Conservation (phyloP, 139 green algal genomes). For the Pedinophyceae sp. region DNA sequence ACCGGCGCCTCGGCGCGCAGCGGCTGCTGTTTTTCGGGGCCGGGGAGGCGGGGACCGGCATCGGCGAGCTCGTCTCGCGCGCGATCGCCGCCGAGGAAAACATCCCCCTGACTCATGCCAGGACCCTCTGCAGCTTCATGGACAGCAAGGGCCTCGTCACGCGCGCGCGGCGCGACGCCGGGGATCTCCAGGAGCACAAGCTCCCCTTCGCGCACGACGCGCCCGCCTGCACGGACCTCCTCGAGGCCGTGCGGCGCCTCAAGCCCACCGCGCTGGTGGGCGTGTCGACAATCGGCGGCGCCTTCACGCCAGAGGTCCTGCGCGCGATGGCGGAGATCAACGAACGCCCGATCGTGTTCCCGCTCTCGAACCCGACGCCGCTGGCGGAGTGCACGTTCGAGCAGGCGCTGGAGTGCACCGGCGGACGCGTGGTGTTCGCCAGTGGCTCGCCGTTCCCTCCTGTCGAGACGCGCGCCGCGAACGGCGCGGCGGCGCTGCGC, state of each 20-base stretch:
- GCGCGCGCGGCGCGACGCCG: background rate
- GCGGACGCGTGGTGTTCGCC: conserved; percentile 63
- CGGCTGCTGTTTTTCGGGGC: conserved; percentile 56
- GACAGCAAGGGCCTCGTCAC: conserved; percentile 18
- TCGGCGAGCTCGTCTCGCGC: conserved; percentile 50
- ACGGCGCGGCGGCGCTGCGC: background rate
- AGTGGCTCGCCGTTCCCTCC: conserved; percentile 60
- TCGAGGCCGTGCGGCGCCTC: conserved; percentile 19
- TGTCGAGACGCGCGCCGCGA: conserved; percentile 8
- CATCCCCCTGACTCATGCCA: conserved; percentile 12
- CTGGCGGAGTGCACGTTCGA: conserved; percentile 74
- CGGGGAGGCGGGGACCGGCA: conserved; percentile 56
- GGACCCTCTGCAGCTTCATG: conserved; percentile 44
- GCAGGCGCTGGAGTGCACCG: conserved; percentile 41
- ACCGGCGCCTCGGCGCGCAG: conserved; percentile 30
- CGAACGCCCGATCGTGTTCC: conserved; percentile 69
- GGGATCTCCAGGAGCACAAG: conserved; percentile 62
- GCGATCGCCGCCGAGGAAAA: conserved; percentile 3
- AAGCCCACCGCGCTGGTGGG: conserved; percentile 43
- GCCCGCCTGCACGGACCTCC: conserved; percentile 20
- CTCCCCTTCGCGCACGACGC: conserved; percentile 57
- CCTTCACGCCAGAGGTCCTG: conserved; percentile 16
- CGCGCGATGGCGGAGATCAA: conserved; percentile 33
- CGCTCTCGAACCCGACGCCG: conserved; percentile 79
- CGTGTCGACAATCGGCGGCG: conserved; percentile 11